These are phyloP conservation scores for Prunus mongolica DNA, from an alignment of 306 rosid genomes.

Conservation along the genomic window DNA sequence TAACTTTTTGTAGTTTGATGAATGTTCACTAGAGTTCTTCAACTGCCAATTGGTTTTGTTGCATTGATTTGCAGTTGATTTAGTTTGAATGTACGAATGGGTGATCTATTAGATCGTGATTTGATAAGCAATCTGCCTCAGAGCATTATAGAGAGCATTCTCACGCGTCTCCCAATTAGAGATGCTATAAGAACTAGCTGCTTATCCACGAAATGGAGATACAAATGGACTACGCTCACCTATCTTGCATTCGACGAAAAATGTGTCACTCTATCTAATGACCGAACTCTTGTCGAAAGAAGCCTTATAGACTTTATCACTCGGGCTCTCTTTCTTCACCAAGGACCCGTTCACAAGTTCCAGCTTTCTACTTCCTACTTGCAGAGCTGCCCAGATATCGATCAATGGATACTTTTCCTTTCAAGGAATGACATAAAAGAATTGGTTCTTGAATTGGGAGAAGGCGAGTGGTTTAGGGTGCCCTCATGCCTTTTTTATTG, in stretches of 20 bases:
- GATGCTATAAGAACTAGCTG: slow-evolving; percentile 79
- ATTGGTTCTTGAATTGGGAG: slow-evolving; percentile 66
- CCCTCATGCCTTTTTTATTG: slow-evolving; percentile 78
- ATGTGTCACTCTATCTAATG: slow-evolving; percentile 38
- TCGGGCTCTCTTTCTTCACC: slow-evolving; percentile 71
- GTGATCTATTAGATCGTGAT: slow-evolving; percentile 49
- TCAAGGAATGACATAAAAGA: slow-evolving; percentile 76
- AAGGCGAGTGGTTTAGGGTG: slow-evolving; percentile 65
- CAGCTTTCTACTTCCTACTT: slow-evolving; percentile 46
- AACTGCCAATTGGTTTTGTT: slow-evolving; percentile 14
- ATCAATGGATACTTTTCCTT: slow-evolving; percentile 88
- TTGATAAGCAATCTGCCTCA: slow-evolving; percentile 79
- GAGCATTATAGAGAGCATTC: slow-evolving; percentile 73
- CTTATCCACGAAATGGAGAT: slow-evolving; percentile 84
- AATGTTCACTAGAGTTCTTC: not conserved
- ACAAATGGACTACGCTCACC: slow-evolving; percentile 66
- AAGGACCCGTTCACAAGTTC: slow-evolving; percentile 89
- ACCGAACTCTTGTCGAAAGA: slow-evolving; percentile 29
- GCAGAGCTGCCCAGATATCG: slow-evolving; percentile 69
- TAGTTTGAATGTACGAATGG: slow-evolving; percentile 40
- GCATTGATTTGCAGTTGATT: slow-evolving; percentile 1
- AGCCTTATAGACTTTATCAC: slow-evolving; percentile 54
- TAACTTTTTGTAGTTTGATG: slow-evolving; percentile 1
- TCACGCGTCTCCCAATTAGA: slow-evolving; percentile 56
- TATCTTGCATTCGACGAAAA: slow-evolving; percentile 72